Percentiles rank a stretch among this genome's conserved stretches.
These are phyloP conservation scores for Curvularia sp. DNA, from an alignment of 2,329 filamentous ascomycete genomes.

Conservation along the genomic window DNA sequence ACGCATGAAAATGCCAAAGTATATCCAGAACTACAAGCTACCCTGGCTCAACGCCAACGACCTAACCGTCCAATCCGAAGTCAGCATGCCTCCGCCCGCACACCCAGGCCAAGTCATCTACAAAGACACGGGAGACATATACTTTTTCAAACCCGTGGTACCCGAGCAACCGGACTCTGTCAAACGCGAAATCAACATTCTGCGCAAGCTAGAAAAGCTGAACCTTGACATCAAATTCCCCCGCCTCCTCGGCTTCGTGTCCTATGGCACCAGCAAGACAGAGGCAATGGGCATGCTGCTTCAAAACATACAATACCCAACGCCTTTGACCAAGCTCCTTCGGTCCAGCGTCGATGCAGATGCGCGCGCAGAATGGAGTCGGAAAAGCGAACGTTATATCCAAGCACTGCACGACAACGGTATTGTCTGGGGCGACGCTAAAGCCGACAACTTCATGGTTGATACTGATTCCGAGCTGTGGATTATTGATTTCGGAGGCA, in stretches of 20 bases:
- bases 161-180: slow-evolving; percentile 18
- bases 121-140: slow-evolving; percentile 6
- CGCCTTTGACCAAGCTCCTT: slow-evolving; percentile 24
- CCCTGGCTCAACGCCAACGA: slow-evolving; percentile 26
- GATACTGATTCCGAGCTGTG: slow-evolving; percentile 47
- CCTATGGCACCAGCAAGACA: slow-evolving; percentile 17
- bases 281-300: slow-evolving; percentile 26
- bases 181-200: slow-evolving; percentile 28
- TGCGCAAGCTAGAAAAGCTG: slow-evolving; percentile 18
- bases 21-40: slow-evolving; percentile 26
- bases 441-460: slow-evolving; percentile 50
- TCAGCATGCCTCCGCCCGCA: slow-evolving; percentile 26
- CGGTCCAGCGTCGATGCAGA: slow-evolving; percentile 15
- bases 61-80: slow-evolving; percentile 25
- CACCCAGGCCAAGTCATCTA: slow-evolving; percentile 26
- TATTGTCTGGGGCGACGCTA: slow-evolving; percentile 40
- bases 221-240: slow-evolving; percentile 25
- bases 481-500: slow-evolving; percentile 53
- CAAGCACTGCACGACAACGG: slow-evolving; percentile 19
- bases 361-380: slow-evolving; percentile 21
- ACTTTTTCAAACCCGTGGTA: slow-evolving; percentile 30
- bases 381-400: slow-evolving; percentile 21
- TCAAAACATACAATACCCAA: slow-evolving; percentile 18
- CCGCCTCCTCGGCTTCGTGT: slow-evolving; percentile 18
- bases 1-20: slow-evolving; percentile 25